Conservation (phyloP, 1,284 basidiomycete species). For the Ceratobasidium sp. region DNA sequence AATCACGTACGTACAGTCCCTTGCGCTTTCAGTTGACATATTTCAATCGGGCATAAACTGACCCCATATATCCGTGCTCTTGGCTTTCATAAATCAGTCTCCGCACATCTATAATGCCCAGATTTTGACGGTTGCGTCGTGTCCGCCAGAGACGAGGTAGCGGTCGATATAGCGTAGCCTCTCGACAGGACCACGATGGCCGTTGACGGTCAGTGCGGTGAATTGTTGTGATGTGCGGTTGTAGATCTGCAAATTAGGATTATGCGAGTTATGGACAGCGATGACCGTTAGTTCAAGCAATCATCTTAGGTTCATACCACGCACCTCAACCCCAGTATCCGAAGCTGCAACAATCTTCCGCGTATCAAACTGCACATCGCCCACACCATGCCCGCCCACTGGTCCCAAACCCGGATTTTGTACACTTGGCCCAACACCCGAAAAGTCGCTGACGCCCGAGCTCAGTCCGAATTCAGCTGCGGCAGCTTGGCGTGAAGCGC, state of each 20-base stretch:
- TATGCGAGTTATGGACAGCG: not conserved
- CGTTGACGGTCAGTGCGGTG: constrained; percentile 86
- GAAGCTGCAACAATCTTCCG: constrained; percentile 95
- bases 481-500: constrained; percentile 55
- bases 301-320: constrained; percentile 46
- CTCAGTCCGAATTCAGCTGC: constrained; percentile 31
- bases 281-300: not conserved
- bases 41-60: no score
- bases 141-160: constrained; percentile 92
- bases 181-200: constrained; percentile 93
- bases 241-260: constrained; percentile 74
- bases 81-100: constrained; percentile 11
- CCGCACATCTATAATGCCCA: constrained; percentile 84
- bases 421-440: not conserved
- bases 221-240: constrained; percentile 96
- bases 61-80: no score
- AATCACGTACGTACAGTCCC: no score
- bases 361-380: constrained; percentile 88
- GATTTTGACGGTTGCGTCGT: constrained; percentile 91
- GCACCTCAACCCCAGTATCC: constrained; percentile 92
- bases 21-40: no score
- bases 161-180: constrained; percentile 95
- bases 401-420: not conserved
- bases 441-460: constrained; percentile 34
- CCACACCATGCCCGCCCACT: constrained; percentile 15